Base-by-base conservation (phyloP, 2,329 filamentous ascomycete species). In the Ceratocystis papillata region DNA sequence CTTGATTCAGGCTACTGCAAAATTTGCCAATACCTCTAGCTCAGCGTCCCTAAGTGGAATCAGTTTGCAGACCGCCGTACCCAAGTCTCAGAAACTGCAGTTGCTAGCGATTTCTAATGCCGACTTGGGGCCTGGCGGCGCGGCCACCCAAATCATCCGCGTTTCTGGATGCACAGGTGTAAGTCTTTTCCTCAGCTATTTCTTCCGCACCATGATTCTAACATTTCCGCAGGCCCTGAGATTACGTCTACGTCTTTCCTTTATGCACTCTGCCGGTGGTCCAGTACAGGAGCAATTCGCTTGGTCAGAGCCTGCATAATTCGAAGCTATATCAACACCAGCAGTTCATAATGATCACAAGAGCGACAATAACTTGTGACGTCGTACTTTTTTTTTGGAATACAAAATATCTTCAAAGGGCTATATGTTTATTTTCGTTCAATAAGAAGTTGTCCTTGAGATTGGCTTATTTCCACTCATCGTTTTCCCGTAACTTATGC, bases 61-160 rank as follows among this genome's bases (percentile, higher is more conserved):
- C 37, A 90, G 89, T 30, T 76, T 99, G 70, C 94, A 99, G 75
- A 94, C 93, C 55, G 94, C 94, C 0, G 94, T 99, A 65, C 94
- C 94, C 7, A 99, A 97, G 77, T 90, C 89, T 57, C 94, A 99
- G 77, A 96, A 94, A 75, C 77, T 99, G 72, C 91, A 96, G 74
- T 78, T 99, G 70, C 87, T 95, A 74, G 90, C 87, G 67, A 96
- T 99, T 70, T 96, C 90, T 70, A 89, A 84, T 70, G 78, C 86
- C 3, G 89, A 95, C 41, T 74, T 99, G 55, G 84, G 80, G 12
- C 84, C 86, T 5, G 90, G 90, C 15, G 84, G 87, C 53, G 91
- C 96, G 73, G 93, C 91, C 17, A 91, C 87, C 68, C 94, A 97
- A 77, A 82, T 86, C 72, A 96, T 99, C 90, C 88, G 90, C 73